Base-by-base conservation (phyloP, 2,329 filamentous ascomycete genomes). In the Venturia aucupariae region DNA sequence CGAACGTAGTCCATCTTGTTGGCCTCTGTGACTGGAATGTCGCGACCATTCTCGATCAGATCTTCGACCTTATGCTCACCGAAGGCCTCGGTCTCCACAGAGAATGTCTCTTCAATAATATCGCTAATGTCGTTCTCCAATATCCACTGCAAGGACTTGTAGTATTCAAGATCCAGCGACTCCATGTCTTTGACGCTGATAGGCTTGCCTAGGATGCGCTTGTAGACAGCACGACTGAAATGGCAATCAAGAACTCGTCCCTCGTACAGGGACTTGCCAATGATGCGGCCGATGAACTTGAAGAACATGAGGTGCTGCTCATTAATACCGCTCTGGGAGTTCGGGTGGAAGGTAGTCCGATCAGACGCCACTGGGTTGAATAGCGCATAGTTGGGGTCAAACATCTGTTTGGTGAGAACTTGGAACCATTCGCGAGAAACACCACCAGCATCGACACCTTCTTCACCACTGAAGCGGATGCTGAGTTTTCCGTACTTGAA, bases 171-270 rank as follows among this genome's bases (percentile, higher is more conserved):
- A 75, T 99, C 94, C 67, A 99, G 89, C 27, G 92, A 97, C 76
- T 99, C 94, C 92, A 99, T 97, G 72, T 99, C 94, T 80, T 99
- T 99, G 76, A 99, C 89, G 10, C 92, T 97, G 48, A 97, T 93
- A 3, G 90, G 86, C 75, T 95, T 96, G 73, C 94, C 90, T 35
- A 99, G 85, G 68, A 99, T 97, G 69, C 91, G 89, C 80, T 97
- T 97, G 83, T 99, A 99, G 62, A 99, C 93, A 17, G 95, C 95
- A 73, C 94, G 88, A 78, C 93, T 97, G 80, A 99, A 99, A 82
- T 97, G 96, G 76, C 94, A 99, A 76, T 99, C 94, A 38, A 99
- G 86, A 42, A 99, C 87, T 65, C 94, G 90, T 57, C 91, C 90
- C 79, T 99, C 95, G 75, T 97, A 99, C 60, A 99, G 82, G 44